These are phyloP conservation scores for Solanum tarijense DNA, from an alignment of 257 asterid genomes.

Conservation along the genomic window DNA sequence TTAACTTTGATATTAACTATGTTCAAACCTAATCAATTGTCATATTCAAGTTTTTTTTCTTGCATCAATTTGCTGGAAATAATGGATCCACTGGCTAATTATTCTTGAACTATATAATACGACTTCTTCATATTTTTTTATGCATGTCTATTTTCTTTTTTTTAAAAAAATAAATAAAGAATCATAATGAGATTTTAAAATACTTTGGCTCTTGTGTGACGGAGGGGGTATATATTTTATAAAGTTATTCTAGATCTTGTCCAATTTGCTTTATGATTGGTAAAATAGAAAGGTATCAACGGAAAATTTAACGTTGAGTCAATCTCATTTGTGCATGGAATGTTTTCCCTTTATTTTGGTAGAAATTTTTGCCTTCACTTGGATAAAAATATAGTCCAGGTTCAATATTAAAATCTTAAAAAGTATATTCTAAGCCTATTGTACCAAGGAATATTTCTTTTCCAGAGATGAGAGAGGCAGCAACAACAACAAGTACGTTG, in stretches of 20 bases:
- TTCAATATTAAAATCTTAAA: background rate
- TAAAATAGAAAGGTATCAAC: background rate
- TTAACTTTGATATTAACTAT: background rate
- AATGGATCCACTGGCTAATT: too few species aligned
- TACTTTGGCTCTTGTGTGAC: background rate
- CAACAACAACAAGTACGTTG: too few species aligned
- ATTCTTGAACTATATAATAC: too few species aligned
- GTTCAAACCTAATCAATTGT: background rate
- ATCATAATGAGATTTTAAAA: too few species aligned
- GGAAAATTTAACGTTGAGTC: background rate
- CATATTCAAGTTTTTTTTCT: too few species aligned
- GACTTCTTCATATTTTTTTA: too few species aligned
- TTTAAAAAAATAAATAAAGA: too few species aligned
- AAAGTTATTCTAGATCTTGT: background rate
- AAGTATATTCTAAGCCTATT: background rate
- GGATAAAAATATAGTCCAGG: background rate
- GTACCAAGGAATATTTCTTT: background rate
- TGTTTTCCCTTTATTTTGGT: background rate
- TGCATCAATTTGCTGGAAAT: too few species aligned
- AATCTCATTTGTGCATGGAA: background rate
- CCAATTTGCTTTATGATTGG: background rate
- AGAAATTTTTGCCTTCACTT: background rate
- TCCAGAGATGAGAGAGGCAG: background rate
- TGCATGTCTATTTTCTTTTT: too few species aligned
- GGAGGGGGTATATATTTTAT: background rate